phyloP scores from a whole-genome alignment of 2,329 filamentous ascomycete species.

The Scedosporium boydii region DNA sequence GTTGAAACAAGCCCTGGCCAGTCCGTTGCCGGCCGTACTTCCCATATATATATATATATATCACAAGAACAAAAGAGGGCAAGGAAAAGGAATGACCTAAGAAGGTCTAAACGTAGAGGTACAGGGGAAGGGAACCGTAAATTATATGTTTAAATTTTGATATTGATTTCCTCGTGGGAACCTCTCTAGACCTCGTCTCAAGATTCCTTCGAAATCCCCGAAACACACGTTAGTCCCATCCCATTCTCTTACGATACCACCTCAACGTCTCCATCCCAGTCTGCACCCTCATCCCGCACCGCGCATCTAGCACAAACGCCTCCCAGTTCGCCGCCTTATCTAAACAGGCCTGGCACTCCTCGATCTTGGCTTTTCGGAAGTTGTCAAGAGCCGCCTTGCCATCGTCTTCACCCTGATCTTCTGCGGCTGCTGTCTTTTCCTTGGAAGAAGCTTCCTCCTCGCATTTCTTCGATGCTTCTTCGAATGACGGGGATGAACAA shows the following conservation, averaged over 20 bases:
- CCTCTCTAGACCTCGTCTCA: no score
- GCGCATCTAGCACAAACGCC: constrained; percentile 60
- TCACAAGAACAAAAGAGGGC: no score
- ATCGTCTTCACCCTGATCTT: constrained; percentile 16
- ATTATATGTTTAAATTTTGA: no score
- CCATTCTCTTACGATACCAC: constrained; percentile 39
- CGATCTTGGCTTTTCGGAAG: constrained; percentile 37
- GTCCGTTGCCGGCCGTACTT: no score
- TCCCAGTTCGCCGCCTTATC: constrained; percentile 64
- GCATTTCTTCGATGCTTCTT: not conserved
- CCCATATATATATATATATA: no score
- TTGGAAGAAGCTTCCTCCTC: not conserved
- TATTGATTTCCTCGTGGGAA: no score
- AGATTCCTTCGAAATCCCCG: no score
- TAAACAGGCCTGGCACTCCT: constrained; percentile 55
- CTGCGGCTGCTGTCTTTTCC: constrained; percentile 11
- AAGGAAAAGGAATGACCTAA: no score
- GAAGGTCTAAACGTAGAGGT: no score
- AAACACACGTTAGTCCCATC: constrained; percentile 13
- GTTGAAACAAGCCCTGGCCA: no score
- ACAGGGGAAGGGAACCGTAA: no score
- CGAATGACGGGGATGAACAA: constrained; percentile 22
- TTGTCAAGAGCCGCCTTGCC: constrained; percentile 20
- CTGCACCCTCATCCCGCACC: constrained; percentile 64
- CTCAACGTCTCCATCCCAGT: constrained; percentile 57